Evolutionary conservation across 2,329 filamentous ascomycete genomes (phyloP).

Genomic region (Sclerotinia subarctica): DNA sequence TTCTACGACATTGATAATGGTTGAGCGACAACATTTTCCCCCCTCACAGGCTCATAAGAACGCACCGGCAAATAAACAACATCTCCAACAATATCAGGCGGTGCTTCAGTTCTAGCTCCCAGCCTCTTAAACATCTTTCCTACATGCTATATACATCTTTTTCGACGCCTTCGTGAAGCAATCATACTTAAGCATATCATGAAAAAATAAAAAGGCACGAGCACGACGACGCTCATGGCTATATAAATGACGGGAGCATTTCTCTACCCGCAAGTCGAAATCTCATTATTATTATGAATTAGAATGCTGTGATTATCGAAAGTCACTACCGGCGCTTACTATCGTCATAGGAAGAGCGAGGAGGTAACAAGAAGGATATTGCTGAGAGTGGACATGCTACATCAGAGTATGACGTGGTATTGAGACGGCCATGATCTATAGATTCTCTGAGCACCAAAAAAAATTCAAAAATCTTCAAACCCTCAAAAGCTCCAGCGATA

Average conservation of each 20-base stretch:
- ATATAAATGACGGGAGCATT: not conserved
- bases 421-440: too few species aligned
- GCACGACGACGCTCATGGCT: not conserved
- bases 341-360: not conserved
- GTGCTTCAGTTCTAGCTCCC: too few species aligned
- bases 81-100: not conserved
- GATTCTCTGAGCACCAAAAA: not conserved
- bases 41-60: not conserved
- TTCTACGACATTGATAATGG: not conserved
- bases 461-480: not conserved
- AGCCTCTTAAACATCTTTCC: not conserved
- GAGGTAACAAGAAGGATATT: not conserved
- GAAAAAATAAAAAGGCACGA: not conserved
- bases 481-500: not conserved
- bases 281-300: not conserved
- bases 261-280: not conserved
- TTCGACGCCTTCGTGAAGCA: not conserved
- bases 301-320: not conserved
- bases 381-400: not conserved
- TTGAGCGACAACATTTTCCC: not conserved
- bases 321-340: not conserved
- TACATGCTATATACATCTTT: not conserved
- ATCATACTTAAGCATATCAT: not conserved
- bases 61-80: constrained; percentile 1
- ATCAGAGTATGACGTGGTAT: not conserved